phyloP scores from a whole-genome alignment of 139 green algal genomes.

The Tetradesmus lagerheimii region DNA sequence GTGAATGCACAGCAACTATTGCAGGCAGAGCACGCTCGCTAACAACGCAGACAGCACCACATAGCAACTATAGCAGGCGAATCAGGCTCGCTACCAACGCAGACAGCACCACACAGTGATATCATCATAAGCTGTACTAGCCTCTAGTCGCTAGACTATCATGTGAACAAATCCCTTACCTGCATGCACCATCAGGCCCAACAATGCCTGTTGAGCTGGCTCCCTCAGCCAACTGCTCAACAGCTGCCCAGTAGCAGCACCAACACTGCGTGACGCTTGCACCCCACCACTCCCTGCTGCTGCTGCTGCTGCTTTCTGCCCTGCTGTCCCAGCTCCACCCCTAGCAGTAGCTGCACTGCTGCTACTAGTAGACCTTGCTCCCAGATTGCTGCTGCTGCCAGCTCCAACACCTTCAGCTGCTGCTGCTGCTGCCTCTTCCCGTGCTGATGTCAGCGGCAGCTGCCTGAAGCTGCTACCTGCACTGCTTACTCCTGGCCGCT shows the following conservation, averaged over 20 bases:
- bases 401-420: neutral
- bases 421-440: neutral
- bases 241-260: neutral
- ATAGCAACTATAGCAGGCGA: too few relatives aligned
- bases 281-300: neutral
- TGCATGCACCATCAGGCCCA: conserved; percentile 28
- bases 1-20: too few relatives aligned
- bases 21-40: too few relatives aligned
- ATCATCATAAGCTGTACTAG: too few relatives aligned
- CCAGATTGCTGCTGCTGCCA: neutral
- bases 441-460: neutral
- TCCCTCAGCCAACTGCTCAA: conserved; percentile 13
- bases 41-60: too few relatives aligned
- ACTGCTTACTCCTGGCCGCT: neutral
- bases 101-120: too few relatives aligned
- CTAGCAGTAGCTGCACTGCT: neutral
- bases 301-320: neutral
- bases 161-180: too few relatives aligned
- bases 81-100: too few relatives aligned
- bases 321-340: neutral
- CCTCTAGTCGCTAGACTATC: too few relatives aligned
- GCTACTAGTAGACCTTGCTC: neutral
- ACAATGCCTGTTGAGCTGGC: conserved; percentile 10
- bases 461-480: neutral
- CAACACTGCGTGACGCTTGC: neutral